A percentile compares a stretch with the other conserved stretches of the same genome.
Conservation (phyloP, 179 eudicot species). For the Patellifolia procumbens region DNA sequence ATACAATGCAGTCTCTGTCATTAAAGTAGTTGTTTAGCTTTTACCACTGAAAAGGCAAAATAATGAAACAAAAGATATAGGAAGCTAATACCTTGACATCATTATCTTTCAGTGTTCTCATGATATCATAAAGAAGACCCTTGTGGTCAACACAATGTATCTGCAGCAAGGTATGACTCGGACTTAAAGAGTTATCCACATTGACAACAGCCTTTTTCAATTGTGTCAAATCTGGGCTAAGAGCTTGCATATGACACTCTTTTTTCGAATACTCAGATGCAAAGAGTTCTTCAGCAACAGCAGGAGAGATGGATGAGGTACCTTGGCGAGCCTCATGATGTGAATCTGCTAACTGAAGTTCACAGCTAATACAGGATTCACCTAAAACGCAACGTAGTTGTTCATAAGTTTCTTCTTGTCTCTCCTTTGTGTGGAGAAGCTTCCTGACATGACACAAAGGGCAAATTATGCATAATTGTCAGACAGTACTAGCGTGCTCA, state of each 20-base stretch:
- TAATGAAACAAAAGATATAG: conserved; percentile 13
- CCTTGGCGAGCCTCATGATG: conserved; percentile 53
- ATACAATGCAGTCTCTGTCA: background rate
- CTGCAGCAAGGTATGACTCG: conserved; percentile 85
- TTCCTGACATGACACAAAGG: conserved; percentile 40
- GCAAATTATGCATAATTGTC: background rate
- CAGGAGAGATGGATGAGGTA: conserved; percentile 61
- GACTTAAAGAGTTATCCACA: conserved; percentile 77
- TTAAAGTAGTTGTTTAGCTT: background rate
- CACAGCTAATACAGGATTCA: conserved; percentile 72
- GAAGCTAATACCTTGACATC: conserved; percentile 58
- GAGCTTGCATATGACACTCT: conserved; percentile 55
- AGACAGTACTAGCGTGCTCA: background rate
- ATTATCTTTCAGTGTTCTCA: conserved; percentile 79
- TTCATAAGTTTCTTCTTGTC: conserved; percentile 62
- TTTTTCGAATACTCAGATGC: conserved; percentile 56
- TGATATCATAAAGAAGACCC: conserved; percentile 82
- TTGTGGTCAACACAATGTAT: conserved; percentile 82
- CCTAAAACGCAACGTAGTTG: conserved; percentile 65
- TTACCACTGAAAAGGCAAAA: background rate
- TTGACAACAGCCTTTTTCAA: conserved; percentile 56
- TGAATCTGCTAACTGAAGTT: conserved; percentile 58
- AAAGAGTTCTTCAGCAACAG: conserved; percentile 74
- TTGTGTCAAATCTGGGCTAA: conserved; percentile 66
- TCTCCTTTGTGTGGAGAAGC: conserved; percentile 64